phyloP scores from a whole-genome alignment of 768 basidiomycete species.

The Pleurotus citrinopileatus region DNA sequence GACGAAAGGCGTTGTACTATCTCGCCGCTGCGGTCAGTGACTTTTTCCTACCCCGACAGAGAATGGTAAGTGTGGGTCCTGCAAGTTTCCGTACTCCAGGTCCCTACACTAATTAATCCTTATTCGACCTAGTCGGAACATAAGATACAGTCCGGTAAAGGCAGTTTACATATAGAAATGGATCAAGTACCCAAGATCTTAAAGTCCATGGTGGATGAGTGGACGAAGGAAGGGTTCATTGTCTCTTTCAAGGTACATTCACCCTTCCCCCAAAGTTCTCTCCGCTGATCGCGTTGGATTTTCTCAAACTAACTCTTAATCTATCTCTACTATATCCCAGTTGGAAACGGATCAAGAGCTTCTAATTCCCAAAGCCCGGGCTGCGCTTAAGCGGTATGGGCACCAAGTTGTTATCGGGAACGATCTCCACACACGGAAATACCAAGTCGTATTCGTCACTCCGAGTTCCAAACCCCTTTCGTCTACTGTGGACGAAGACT shows the following conservation, averaged over 20 bases:
- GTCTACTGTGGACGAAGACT: slow-evolving; percentile 10
- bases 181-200: slow-evolving; percentile 98
- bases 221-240: slow-evolving; percentile 87
- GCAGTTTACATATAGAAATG: slow-evolving; percentile 93
- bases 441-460: slow-evolving; percentile 90
- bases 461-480: slow-evolving; percentile 28
- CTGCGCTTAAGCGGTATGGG: slow-evolving; percentile 88
- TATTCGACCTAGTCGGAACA: slow-evolving; percentile 75
- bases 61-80: slow-evolving; percentile 59
- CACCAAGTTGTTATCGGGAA: slow-evolving; percentile 98
- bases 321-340: slow-evolving; percentile 34
- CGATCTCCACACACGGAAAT: slow-evolving; percentile 87
- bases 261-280: neutral
- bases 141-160: slow-evolving; percentile 97
- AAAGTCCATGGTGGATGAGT: slow-evolving; percentile 90
- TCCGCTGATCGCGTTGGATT: neutral
- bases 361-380: slow-evolving; percentile 86
- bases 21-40: slow-evolving; percentile 98
- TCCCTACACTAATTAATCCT: neutral
- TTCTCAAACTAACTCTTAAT: neutral
- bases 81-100: neutral
- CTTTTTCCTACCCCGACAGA: slow-evolving; percentile 91
- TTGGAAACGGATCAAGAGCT: slow-evolving; percentile 87
- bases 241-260: slow-evolving; percentile 90
- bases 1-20: slow-evolving; percentile 85